Conservation (phyloP, 306 rosid genomes). For the Acacia acuminata region DNA sequence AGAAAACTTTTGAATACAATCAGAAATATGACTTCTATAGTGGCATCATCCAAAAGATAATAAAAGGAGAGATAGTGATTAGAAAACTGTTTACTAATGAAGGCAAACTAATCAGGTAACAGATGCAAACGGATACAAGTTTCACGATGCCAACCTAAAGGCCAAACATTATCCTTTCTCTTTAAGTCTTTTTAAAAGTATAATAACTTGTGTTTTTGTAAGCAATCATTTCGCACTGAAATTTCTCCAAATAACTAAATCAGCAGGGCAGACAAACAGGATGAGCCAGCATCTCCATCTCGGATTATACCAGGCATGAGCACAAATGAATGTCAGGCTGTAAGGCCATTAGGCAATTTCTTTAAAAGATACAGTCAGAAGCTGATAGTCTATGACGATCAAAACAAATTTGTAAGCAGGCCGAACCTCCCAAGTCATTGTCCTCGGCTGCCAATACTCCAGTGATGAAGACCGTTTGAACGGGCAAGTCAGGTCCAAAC, state of each 20-base stretch:
- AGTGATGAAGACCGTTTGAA: slow-evolving; percentile 59
- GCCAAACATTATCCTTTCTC: background rate
- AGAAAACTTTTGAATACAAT: background rate
- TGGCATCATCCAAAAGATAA: background rate
- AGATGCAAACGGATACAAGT: background rate
- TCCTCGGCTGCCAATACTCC: slow-evolving; percentile 45
- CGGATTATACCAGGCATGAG: background rate
- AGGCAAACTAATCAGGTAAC: background rate
- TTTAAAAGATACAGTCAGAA: background rate
- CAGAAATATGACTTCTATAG: background rate
- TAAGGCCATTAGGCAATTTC: background rate
- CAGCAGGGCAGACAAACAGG: background rate
- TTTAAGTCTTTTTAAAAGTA: background rate
- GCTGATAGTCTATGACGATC: background rate
- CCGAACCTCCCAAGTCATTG: slow-evolving; percentile 54
- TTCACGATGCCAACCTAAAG: background rate
- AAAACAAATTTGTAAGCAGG: slow-evolving; percentile 10
- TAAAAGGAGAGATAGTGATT: background rate
- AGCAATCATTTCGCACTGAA: background rate
- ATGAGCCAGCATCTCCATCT: background rate
- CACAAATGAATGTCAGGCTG: background rate
- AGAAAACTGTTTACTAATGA: background rate
- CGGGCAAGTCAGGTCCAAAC: slow-evolving; percentile 73
- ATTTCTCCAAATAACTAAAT: background rate
- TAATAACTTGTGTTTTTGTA: background rate